Evolutionary conservation across 768 basidiomycete species (phyloP), one percentile per base, ranked within the genome.

Genomic region (Plicaturopsis crispa): DNA sequence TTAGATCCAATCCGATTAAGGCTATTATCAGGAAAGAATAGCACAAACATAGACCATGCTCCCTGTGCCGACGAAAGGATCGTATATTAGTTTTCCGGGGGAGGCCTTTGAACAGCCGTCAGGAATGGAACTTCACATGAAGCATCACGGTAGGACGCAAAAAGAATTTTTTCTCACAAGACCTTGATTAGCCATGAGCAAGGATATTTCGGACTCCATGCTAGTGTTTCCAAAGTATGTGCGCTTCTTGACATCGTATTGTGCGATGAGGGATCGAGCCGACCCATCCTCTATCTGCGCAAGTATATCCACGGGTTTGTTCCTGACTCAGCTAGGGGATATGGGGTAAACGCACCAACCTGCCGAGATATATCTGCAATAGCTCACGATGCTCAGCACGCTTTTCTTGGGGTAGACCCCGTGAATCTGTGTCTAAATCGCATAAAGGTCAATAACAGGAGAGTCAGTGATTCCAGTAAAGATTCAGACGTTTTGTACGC

Each of bases 151-250:
- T 13, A 33, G 6, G 39, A 14, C 11, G n/a, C 3, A 26, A 28
- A 30, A 18, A 10, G 16, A 36, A 20, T 10, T n/a, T 17, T 26
- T 11, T 39, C 67, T 35, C 45, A 86, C 91, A 60, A 94, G 63
- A 0, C 92, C 80, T 58, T 99, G 96, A 49, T 94, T 94, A 6
- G 93, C 90, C 93, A 98, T 98, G 19, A 98, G 60, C 32, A 99
- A 65, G 2, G 91, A 93, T 34, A 97, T 82, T 56, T 97, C 92
- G 0, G 94, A 79, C 48, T 96, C 93, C 96, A 99, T 99, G 50
- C 87, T 88, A 0, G 96, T 99, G 48, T 93, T 99, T 3, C 96
- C 96, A 56, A 79, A 97, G 53, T 86, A 98, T 11, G 66, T 64
- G 6, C 96, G 73, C 48, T 89, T 88, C 59, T 96, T 98, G 35